phyloP scores from a whole-genome alignment of 163 green algal genomes.

The Chloromonas sp. region DNA sequence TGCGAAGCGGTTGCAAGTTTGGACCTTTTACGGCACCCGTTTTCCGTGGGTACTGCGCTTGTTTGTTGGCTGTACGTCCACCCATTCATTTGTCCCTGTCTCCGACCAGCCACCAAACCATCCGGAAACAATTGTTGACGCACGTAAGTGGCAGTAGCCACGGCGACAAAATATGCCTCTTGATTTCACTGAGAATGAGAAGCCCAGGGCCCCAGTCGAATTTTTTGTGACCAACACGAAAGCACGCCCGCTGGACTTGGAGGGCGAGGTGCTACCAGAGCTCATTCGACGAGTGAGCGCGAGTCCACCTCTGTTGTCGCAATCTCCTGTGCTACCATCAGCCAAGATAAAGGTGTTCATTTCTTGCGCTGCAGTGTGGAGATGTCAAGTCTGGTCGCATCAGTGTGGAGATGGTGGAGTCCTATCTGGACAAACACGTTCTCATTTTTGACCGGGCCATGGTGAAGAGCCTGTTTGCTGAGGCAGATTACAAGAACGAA shows the following conservation, averaged over 20 bases:
- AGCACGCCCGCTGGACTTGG: constrained; percentile 12
- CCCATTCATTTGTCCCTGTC: too few relatives aligned
- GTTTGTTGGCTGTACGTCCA: too few relatives aligned
- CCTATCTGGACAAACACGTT: constrained; percentile 30
- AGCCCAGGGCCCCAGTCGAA: constrained; percentile 7
- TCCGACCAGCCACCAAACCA: too few relatives aligned
- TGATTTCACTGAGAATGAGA: constrained; percentile 10
- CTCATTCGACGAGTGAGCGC: constrained; percentile 17
- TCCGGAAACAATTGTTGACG: too few relatives aligned
- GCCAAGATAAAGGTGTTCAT: background rate
- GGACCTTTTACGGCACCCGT: too few relatives aligned
- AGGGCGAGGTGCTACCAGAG: constrained; percentile 22
- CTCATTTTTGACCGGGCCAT: constrained; percentile 36
- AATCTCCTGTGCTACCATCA: background rate
- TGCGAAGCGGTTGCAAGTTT: too few relatives aligned
- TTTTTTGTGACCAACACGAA: constrained; percentile 14
- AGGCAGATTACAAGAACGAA: constrained; percentile 38
- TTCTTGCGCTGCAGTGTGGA: constrained; percentile 19
- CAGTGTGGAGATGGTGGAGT: constrained; percentile 21
- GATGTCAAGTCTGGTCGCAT: constrained; percentile 36
- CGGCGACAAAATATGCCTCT: constrained; percentile 8
- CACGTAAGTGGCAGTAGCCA: background rate
- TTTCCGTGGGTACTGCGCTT: too few relatives aligned
- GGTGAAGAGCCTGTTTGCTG: constrained; percentile 29
- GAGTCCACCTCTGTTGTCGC: background rate